Conservation (phyloP, 2,329 filamentous ascomycete genomes). For the Alternaria panax region DNA sequence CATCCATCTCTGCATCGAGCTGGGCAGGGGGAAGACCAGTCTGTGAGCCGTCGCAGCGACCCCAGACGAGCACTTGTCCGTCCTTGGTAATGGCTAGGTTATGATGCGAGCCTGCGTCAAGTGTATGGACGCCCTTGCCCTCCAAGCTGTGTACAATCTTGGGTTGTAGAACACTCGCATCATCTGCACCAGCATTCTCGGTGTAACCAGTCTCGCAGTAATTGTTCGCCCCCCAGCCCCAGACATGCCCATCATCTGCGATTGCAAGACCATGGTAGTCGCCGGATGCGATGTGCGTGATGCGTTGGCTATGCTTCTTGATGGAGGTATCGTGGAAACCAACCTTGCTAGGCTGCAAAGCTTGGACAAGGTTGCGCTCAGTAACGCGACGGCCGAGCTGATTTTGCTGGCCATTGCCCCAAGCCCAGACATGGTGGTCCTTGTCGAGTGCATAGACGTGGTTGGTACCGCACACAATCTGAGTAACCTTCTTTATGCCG, state of each 20-base stretch:
- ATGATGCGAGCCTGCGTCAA: slow-evolving; percentile 80
- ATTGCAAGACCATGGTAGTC: slow-evolving; percentile 84
- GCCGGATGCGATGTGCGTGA: slow-evolving; percentile 71
- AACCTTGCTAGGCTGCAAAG: slow-evolving; percentile 64
- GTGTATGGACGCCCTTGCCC: slow-evolving; percentile 68
- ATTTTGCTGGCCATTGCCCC: slow-evolving; percentile 77
- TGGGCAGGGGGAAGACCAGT: slow-evolving; percentile 51
- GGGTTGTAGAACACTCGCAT: slow-evolving; percentile 72
- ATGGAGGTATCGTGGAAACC: slow-evolving; percentile 56
- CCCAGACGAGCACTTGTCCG: slow-evolving; percentile 66
- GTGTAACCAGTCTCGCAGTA: slow-evolving; percentile 79
- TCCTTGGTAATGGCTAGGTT: slow-evolving; percentile 65
- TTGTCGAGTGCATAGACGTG: slow-evolving; percentile 73
- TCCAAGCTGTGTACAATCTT: slow-evolving; percentile 70
- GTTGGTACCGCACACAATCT: slow-evolving; percentile 72
- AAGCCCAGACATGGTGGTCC: slow-evolving; percentile 71
- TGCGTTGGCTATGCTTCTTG: slow-evolving; percentile 56
- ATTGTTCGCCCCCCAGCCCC: slow-evolving; percentile 86
- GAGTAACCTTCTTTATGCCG: slow-evolving; percentile 69
- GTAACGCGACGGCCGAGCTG: slow-evolving; percentile 71
- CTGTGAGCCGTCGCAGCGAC: slow-evolving; percentile 66
- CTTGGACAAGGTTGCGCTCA: slow-evolving; percentile 64
- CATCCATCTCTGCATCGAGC: slow-evolving; percentile 50
- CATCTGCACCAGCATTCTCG: slow-evolving; percentile 69
- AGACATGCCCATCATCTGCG: slow-evolving; percentile 72